phyloP scores from a whole-genome alignment of 2,329 filamentous ascomycete genomes.

The Phialophora expanda region DNA sequence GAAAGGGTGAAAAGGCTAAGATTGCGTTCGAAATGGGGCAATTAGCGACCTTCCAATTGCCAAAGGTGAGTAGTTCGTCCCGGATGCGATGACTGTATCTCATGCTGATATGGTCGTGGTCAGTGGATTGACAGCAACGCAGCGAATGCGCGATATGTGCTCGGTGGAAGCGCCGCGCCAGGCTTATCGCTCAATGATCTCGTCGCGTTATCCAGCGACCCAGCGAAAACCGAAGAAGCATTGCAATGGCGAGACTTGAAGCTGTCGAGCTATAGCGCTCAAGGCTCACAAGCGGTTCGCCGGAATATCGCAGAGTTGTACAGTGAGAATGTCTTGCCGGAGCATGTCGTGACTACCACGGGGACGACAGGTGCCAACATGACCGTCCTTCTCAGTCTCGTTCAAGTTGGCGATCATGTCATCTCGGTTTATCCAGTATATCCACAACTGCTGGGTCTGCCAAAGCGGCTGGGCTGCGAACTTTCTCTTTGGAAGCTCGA shows the following conservation, averaged over 20 bases:
- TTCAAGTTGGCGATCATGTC: conserved; percentile 77
- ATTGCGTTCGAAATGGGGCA: background rate
- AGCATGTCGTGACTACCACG: conserved; percentile 77
- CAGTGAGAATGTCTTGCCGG: conserved; percentile 46
- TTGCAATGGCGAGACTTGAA: conserved; percentile 32
- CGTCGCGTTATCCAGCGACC: conserved; percentile 57
- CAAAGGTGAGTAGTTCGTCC: background rate
- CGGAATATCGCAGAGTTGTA: conserved; percentile 42
- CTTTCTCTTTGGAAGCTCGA: conserved; percentile 77
- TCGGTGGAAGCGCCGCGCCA: conserved; percentile 36
- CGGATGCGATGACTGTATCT: background rate
- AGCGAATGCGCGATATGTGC: conserved; percentile 22
- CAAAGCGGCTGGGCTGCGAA: conserved; percentile 73
- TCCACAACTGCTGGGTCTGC: conserved; percentile 79
- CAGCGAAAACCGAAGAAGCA: conserved; percentile 40
- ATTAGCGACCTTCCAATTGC: conserved; percentile 4
- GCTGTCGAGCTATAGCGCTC: conserved; percentile 40
- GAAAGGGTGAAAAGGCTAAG: background rate
- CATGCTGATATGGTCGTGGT: background rate
- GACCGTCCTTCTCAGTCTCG: conserved; percentile 71
- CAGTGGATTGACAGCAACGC: conserved; percentile 32
- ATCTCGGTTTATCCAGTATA: conserved; percentile 87
- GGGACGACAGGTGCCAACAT: conserved; percentile 86
- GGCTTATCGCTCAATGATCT: conserved; percentile 75
- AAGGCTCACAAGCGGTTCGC: conserved; percentile 40